Evolutionary conservation across 2,329 filamentous ascomycete genomes (phyloP).

Genomic region (Hymenoscyphus albidus): DNA sequence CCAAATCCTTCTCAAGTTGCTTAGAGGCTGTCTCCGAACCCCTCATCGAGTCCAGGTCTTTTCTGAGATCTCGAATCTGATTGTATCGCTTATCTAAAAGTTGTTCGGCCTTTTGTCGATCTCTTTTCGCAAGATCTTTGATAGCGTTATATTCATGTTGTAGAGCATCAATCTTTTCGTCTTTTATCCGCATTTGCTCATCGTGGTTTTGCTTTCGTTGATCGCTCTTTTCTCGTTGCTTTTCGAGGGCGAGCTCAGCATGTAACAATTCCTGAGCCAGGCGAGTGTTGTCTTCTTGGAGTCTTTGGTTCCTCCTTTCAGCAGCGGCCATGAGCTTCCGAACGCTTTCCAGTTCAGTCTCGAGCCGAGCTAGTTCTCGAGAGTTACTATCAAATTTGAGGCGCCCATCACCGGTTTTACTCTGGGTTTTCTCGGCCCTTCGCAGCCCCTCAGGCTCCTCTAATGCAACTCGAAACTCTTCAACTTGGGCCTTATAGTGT

Average conservation of each 20-base stretch:
- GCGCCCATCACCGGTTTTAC: slow-evolving; percentile 46
- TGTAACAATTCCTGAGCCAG: slow-evolving; percentile 30
- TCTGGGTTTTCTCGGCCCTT: slow-evolving; percentile 40
- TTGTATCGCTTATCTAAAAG: slow-evolving; percentile 54
- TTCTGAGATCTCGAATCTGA: slow-evolving; percentile 54
- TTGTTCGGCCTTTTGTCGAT: slow-evolving; percentile 52
- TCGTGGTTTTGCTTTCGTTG: slow-evolving; percentile 43
- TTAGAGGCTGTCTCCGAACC: slow-evolving; percentile 16
- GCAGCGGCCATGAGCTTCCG: slow-evolving; percentile 47
- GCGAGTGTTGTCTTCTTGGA: slow-evolving; percentile 33
- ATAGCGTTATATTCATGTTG: slow-evolving; percentile 47
- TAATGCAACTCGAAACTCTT: slow-evolving; percentile 54
- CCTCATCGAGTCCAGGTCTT: slow-evolving; percentile 48
- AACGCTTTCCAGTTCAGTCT: slow-evolving; percentile 50
- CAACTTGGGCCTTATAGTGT: slow-evolving; percentile 56
- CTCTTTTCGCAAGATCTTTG: slow-evolving; percentile 50
- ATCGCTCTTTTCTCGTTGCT: slow-evolving; percentile 34
- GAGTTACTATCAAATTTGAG: slow-evolving; percentile 53
- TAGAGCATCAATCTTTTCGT: slow-evolving; percentile 47
- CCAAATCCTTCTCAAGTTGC: slow-evolving; percentile 21
- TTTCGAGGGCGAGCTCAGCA: slow-evolving; percentile 28
- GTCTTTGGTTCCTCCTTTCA: slow-evolving; percentile 35
- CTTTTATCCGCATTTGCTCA: slow-evolving; percentile 43
- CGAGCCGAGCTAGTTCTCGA: slow-evolving; percentile 46
- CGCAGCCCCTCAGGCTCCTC: slow-evolving; percentile 45